phyloP scores from a whole-genome alignment of 2,329 filamentous ascomycete genomes.

The Drechslerella stenobrocha region DNA sequence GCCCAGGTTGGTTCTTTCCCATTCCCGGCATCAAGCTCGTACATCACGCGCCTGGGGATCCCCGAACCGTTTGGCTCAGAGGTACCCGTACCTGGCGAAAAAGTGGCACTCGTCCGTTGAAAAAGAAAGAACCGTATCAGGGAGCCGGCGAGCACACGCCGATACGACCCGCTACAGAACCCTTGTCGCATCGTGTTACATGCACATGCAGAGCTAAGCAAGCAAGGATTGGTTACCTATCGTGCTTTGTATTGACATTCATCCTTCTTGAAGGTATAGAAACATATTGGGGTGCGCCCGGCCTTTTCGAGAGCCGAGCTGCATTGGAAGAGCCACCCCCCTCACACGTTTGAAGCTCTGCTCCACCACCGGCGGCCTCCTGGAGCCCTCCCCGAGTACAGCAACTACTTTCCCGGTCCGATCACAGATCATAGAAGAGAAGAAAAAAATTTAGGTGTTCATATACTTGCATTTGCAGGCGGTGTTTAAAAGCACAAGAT shows the following conservation, averaged over 20 bases:
- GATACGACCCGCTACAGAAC: constrained; percentile 43
- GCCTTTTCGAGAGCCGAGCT: constrained; percentile 40
- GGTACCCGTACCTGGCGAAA: constrained; percentile 40
- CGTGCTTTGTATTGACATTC: constrained; percentile 28
- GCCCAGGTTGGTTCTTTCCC: constrained; percentile 14
- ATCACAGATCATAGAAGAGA: constrained; percentile 36
- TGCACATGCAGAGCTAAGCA: constrained; percentile 37
- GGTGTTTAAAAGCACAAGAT: constrained; percentile 48
- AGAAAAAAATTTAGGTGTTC: constrained; percentile 37
- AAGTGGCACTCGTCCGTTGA: constrained; percentile 30
- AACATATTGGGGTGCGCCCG: constrained; percentile 18
- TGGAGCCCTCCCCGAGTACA: constrained; percentile 30
- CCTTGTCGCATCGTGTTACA: constrained; percentile 49
- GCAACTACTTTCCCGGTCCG: constrained; percentile 26
- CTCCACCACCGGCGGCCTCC: constrained; percentile 24
- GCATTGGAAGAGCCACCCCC: constrained; percentile 18
- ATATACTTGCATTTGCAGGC: constrained; percentile 34
- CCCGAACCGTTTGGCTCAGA: constrained; percentile 26
- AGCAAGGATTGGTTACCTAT: constrained; percentile 45
- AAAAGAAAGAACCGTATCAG: constrained; percentile 36
- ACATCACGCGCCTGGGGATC: constrained; percentile 37
- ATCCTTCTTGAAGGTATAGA: constrained; percentile 31
- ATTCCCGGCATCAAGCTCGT: constrained; percentile 19
- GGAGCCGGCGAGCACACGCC: constrained; percentile 34
- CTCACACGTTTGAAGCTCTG: constrained; percentile 19